Percentiles rank a stretch among this genome's conserved stretches.
These are phyloP conservation scores for Camellia granthamiana DNA, from an alignment of 148 eudicot species.

Conservation along the genomic window DNA sequence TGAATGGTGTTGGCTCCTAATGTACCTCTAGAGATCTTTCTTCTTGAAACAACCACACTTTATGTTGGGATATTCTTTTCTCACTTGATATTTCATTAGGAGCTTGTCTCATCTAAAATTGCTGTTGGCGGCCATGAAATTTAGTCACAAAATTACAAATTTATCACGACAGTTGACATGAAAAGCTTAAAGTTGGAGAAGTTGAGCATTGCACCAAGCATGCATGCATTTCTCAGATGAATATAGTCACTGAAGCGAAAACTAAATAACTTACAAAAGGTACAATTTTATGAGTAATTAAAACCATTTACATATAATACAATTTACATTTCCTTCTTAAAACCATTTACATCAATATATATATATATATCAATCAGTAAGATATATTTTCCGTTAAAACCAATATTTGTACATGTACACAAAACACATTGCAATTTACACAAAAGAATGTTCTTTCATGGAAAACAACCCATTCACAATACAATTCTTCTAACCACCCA, in stretches of 20 bases:
- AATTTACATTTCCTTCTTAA: constrained; percentile 13
- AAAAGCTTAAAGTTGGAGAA: too few relatives aligned
- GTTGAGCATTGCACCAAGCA: background rate
- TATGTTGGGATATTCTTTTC: too few relatives aligned
- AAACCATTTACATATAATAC: background rate
- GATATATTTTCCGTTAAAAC: constrained; percentile 12
- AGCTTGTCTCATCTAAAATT: too few relatives aligned
- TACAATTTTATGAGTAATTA: background rate
- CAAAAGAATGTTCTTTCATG: constrained; percentile 24
- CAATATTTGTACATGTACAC: constrained; percentile 18
- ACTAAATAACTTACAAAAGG: background rate
- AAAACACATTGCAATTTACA: constrained; percentile 16
- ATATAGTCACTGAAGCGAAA: background rate
- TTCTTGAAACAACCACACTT: too few relatives aligned
- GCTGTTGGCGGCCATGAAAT: too few relatives aligned
- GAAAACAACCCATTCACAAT: constrained; percentile 14
- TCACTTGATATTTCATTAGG: too few relatives aligned
- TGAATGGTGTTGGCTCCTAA: too few relatives aligned
- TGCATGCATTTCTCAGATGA: background rate
- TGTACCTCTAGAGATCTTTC: too few relatives aligned
- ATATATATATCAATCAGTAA: background rate
- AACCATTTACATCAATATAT: constrained; percentile 9
- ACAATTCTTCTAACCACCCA: constrained; percentile 1
- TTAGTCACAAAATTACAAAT: too few relatives aligned
- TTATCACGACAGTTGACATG: too few relatives aligned